Base-by-base conservation (phyloP, 345 rosid species). In the Syzygium aqueum region DNA sequence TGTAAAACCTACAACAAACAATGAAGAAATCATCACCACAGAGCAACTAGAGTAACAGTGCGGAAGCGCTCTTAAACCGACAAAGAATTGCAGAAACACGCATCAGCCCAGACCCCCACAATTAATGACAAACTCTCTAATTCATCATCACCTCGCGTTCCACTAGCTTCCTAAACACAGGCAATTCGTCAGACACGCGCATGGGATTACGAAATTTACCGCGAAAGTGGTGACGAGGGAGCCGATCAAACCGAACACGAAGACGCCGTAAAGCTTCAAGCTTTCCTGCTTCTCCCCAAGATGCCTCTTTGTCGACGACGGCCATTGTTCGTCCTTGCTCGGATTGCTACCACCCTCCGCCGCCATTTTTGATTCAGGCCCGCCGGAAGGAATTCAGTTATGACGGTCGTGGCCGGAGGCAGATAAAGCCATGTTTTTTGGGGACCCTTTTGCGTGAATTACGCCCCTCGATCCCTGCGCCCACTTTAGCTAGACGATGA, bases 1-100 rank as follows among this genome's bases (percentile, higher is more conserved):
- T 95, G 98, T 88, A 91, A 89, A 88, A 94, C 94, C 99, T 95
- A 96, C 88, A 94, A 91, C 13, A 84, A 19, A 27, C 46, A 52
- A 84, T 4, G 16, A 17, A 21, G 40, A 50, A 53, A 84, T 73
- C 6, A 37, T 73, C 82, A 37, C 27, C 82, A 9, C 27, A 3
- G 82, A 37, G 7, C 27, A 73, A 73, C 82, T 19, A 9, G 73
- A n/a, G 28, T n/a, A 15, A n/a, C 73, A 33, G 19, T 2, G 82
- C 6, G 25, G 19, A 10, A 37, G 49, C 82, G 49, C 82, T 73
- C 19, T 73, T 73, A 19, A 73, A 73, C 49, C 19, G 49, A 37
- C 82, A 19, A 37, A 19, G 49, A 73, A 73, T 33, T 73, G 49
- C 27, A 73, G 82, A 73, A 73, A 73, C 27, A 37, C 49, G 7